These are phyloP conservation scores for Chromera velia DNA, from an alignment of 73 alveolate species.

Conservation along the genomic window DNA sequence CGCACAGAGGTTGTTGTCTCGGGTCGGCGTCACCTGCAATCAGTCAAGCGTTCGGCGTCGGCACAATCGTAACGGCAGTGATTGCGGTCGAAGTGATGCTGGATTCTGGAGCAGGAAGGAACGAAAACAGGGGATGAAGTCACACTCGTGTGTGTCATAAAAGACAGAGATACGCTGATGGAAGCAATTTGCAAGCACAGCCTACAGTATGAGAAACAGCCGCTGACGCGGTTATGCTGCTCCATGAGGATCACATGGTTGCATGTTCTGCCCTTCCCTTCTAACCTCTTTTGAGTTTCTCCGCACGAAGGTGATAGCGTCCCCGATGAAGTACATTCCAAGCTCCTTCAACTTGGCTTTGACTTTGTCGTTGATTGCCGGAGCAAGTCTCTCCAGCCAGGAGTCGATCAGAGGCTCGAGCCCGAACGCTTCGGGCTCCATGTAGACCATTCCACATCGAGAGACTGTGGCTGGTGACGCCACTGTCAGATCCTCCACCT, in stretches of 20 bases:
- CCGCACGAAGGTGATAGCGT: constrained; percentile 50
- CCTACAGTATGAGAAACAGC: too few species aligned
- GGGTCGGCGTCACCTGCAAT: constrained; percentile 1
- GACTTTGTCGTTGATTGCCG: constrained; percentile 53
- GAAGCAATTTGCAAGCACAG: too few species aligned
- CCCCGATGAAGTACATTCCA: constrained; percentile 62
- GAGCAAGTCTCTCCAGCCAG: constrained; percentile 70
- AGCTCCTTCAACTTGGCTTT: constrained; percentile 48
- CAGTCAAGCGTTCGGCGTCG: too few species aligned
- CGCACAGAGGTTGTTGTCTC: constrained; percentile 40
- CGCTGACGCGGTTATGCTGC: too few species aligned
- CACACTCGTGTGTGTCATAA: too few species aligned
- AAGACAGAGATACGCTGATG: too few species aligned
- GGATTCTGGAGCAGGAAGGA: too few species aligned
- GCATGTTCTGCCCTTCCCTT: background rate
- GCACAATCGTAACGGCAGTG: too few species aligned
- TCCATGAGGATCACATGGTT: too few species aligned
- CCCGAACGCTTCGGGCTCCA: constrained; percentile 84
- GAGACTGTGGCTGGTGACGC: constrained; percentile 96
- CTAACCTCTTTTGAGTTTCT: constrained; percentile 64
- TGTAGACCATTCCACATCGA: constrained; percentile 91
- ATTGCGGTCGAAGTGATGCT: too few species aligned
- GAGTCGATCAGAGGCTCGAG: constrained; percentile 70
- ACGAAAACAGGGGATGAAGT: too few species aligned
- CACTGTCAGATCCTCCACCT: constrained; percentile 82